phyloP scores from a whole-genome alignment of 768 basidiomycete species.

The Dacryopinax primogenitus region DNA sequence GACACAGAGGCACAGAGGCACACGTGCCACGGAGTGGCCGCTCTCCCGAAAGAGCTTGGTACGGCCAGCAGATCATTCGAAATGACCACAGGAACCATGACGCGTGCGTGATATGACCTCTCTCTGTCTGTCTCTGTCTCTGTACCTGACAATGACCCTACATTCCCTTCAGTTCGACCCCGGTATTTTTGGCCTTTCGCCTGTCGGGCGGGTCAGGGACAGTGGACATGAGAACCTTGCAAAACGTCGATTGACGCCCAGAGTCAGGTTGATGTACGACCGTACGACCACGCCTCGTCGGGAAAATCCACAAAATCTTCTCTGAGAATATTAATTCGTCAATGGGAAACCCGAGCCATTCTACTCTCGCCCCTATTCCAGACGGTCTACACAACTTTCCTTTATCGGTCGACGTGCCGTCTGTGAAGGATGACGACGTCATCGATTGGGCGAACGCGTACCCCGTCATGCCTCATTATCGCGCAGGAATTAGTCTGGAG shows the following conservation, averaged over 20 bases:
- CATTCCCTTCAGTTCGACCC: not conserved
- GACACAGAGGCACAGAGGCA: conserved; percentile 6
- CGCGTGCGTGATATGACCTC: not conserved
- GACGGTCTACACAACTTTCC: no score
- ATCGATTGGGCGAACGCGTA: no score
- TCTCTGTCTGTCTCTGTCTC: not conserved
- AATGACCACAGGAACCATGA: not conserved
- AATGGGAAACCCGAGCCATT: not conserved
- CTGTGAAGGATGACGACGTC: no score
- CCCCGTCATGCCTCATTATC: conserved; percentile 3
- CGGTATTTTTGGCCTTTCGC: not conserved
- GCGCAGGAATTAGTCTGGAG: no score
- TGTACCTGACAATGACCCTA: conserved; percentile 9
- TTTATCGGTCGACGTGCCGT: no score
- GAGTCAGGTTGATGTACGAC: no score
- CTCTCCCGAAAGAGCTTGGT: conserved; percentile 5
- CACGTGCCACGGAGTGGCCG: not conserved
- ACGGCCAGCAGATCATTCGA: not conserved
- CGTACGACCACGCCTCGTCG: no score
- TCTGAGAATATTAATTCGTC: not conserved
- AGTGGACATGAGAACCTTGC: no score
- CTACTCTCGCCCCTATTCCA: no score
- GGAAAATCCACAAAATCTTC: no score
- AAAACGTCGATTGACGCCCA: no score
- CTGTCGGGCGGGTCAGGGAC: not conserved